These are phyloP conservation scores for Aotearoamyces nothofagi DNA, from an alignment of 2,329 filamentous ascomycete species.

Conservation along the genomic window DNA sequence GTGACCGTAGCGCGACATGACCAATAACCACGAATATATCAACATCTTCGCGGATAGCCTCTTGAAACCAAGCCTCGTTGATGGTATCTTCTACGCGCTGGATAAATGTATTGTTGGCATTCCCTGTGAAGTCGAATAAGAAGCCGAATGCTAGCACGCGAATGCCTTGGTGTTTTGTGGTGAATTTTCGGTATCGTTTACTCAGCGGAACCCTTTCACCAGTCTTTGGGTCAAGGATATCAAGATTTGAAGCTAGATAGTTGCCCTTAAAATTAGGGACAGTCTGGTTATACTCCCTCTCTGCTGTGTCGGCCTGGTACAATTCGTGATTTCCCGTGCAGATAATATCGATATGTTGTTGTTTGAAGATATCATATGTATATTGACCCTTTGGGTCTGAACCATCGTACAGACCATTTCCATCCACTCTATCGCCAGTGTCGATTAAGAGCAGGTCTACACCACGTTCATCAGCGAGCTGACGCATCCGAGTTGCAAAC, in stretches of 20 bases:
- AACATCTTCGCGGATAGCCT: slow-evolving; percentile 68
- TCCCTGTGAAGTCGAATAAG: slow-evolving; percentile 82
- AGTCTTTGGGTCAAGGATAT: slow-evolving; percentile 63
- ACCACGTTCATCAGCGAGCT: slow-evolving; percentile 62
- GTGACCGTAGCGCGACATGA: slow-evolving; percentile 69
- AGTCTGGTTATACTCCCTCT: slow-evolving; percentile 63
- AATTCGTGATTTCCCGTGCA: slow-evolving; percentile 92
- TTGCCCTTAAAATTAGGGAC: slow-evolving; percentile 68
- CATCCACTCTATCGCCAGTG: slow-evolving; percentile 85
- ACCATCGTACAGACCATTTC: slow-evolving; percentile 86
- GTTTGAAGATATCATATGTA: slow-evolving; percentile 71
- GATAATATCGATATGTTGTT: slow-evolving; percentile 73
- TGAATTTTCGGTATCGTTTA: slow-evolving; percentile 75
- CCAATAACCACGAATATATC: slow-evolving; percentile 80
- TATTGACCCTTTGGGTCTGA: slow-evolving; percentile 79
- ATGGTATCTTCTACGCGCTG: slow-evolving; percentile 67
- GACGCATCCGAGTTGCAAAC: slow-evolving; percentile 70
- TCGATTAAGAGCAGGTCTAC: slow-evolving; percentile 86
- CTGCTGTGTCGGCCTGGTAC: slow-evolving; percentile 65
- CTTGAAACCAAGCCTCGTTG: slow-evolving; percentile 76
- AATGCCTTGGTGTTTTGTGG: slow-evolving; percentile 76
- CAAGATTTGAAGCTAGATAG: slow-evolving; percentile 85
- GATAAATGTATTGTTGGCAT: slow-evolving; percentile 82
- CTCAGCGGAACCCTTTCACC: slow-evolving; percentile 63
- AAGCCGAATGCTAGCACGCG: slow-evolving; percentile 84